A percentile compares a stretch with the other conserved stretches of the same genome.
These are phyloP conservation scores for Leishmania guyanensis DNA, from an alignment of 208 protist genomes.

Conservation along the genomic window DNA sequence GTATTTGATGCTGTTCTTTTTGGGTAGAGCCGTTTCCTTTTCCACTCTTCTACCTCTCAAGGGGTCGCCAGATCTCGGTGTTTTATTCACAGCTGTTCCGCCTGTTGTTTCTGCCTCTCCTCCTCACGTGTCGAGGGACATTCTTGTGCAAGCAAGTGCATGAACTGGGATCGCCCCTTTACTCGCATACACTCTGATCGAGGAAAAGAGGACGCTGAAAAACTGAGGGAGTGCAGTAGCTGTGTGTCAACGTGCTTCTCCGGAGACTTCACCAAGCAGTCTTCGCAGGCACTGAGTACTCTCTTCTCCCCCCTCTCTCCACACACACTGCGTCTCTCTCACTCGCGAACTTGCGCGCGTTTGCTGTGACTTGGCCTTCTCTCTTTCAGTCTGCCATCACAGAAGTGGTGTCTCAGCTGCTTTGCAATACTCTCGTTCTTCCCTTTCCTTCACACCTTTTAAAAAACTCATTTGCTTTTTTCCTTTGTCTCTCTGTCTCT, in stretches of 20 bases:
- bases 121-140: neutral
- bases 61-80: neutral
- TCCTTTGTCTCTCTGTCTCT: neutral
- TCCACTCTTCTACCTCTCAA: neutral
- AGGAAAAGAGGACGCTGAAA: neutral
- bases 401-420: neutral
- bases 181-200: neutral
- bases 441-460: neutral
- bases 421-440: neutral
- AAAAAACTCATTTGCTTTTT: neutral
- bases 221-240: neutral
- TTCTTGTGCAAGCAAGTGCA: neutral
- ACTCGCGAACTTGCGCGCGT: neutral
- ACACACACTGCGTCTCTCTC: neutral
- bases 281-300: neutral
- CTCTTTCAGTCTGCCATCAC: too few species aligned
- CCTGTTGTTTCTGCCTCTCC: neutral
- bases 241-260: neutral
- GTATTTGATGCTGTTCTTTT: neutral
- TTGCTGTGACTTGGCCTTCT: neutral
- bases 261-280: neutral
- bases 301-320: neutral
- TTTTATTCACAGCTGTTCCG: neutral
- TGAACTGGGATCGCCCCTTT: neutral
- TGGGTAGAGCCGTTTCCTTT: neutral